Base-by-base conservation (phyloP, 2,329 filamentous ascomycete genomes). In the Fusarium verrucosum region DNA sequence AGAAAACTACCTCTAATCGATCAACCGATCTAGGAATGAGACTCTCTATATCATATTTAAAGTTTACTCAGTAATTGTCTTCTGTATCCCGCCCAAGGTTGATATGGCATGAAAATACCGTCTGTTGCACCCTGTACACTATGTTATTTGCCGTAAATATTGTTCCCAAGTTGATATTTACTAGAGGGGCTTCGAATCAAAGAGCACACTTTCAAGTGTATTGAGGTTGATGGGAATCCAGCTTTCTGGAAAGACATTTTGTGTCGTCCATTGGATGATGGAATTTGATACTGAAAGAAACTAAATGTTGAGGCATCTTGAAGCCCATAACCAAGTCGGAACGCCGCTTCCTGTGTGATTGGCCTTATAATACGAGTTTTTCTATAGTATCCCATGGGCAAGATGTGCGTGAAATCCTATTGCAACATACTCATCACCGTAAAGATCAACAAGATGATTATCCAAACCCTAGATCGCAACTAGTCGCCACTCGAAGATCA, bases 251-350 rank as follows among this genome's bases (percentile, higher is more conserved):
- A 54, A 54, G n/a, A 50, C 28, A 2, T 26, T 25, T 6, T 8
- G 14, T 4, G 17, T 23, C 1, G 17, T 23, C 0, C 28, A 40
- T 3, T 20, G 26, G 11, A 54, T 33, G 4, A 50, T 40, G 1
- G 44, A 50, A 19, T 28, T 2, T 14, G 44, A 33, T 7, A 33
- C 25, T 22, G 26, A 6, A 7, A 25, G n/a, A 10, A 54, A 50
- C 43, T 26, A 50, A 1, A 41, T 33, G 10, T 32, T n/a, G 6
- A 32, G 17, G 3, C 26, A 40, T 2, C 44, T 44, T 1, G 53
- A 53, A 17, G 53, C 53, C 46, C 53, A 61, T 3, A 53, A 58
- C 53, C 53, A 61, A n/a, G 41, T 58, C 1, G 58, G 58, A 11
- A 42, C 50, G 13, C 22, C 17, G 7, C 1, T 2, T 0, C 38